Percentiles rank a stretch among this genome's conserved stretches.
These are phyloP conservation scores for Fraxinus pennsylvanica DNA, from an alignment of 257 asterid species.

Conservation along the genomic window DNA sequence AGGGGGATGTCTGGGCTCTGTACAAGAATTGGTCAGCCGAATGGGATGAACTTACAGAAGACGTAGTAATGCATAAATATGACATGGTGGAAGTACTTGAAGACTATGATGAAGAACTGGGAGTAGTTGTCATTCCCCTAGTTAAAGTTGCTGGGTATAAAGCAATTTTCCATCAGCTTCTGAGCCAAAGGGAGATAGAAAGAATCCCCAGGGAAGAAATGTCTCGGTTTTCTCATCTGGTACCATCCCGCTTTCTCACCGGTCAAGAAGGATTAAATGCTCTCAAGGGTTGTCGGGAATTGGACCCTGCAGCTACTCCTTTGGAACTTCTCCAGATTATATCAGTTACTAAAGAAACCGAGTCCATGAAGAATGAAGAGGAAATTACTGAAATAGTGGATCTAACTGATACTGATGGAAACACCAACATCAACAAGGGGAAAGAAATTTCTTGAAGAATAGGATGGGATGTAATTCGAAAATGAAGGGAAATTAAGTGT, in stretches of 20 bases:
- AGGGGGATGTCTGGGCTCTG: slow-evolving; percentile 78
- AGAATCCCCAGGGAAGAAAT: slow-evolving; percentile 65
- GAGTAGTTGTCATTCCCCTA: slow-evolving; percentile 57
- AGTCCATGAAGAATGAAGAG: slow-evolving; percentile 37
- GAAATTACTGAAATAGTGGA: slow-evolving; percentile 34
- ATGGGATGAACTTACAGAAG: slow-evolving; percentile 72
- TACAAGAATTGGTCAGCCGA: slow-evolving; percentile 70
- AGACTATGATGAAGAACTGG: slow-evolving; percentile 62
- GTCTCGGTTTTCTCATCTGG: slow-evolving; percentile 68
- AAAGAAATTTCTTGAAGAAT: slow-evolving; percentile 35
- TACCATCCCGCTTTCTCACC: slow-evolving; percentile 54
- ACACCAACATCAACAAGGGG: slow-evolving; percentile 16
- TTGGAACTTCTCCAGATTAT: slow-evolving; percentile 52
- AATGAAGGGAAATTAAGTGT: neutral
- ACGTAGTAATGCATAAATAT: slow-evolving; percentile 47
- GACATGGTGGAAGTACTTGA: slow-evolving; percentile 70
- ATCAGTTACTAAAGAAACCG: slow-evolving; percentile 36
- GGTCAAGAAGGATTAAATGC: slow-evolving; percentile 45
- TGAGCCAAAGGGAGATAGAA: slow-evolving; percentile 48
- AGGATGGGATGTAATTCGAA: neutral
- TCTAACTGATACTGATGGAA: slow-evolving; percentile 31
- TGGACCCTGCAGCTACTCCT: slow-evolving; percentile 77
- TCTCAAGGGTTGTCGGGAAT: slow-evolving; percentile 55
- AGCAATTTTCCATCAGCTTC: slow-evolving; percentile 59
- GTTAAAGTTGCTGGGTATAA: slow-evolving; percentile 66